Evolutionary conservation across 1,139 yeast genomes (phyloP).

Genomic region (Magnusiomyces ingens): DNA sequence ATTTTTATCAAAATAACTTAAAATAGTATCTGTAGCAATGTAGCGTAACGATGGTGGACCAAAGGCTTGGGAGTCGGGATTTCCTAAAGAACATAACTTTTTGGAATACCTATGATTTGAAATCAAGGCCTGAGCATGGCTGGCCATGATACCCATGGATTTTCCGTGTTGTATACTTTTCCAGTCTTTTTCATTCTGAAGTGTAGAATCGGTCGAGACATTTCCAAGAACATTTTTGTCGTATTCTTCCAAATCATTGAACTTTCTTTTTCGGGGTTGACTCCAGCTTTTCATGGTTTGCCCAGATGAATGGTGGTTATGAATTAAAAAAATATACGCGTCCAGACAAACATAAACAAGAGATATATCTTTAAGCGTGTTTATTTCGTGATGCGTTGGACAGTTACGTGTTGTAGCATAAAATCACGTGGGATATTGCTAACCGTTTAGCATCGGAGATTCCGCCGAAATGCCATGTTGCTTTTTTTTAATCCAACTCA

Average conservation of each 20-base stretch:
- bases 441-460: not conserved
- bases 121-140: not conserved
- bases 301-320: not conserved
- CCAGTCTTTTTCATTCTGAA: not conserved
- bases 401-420: not conserved
- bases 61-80: no score
- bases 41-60: not conserved
- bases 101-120: not conserved
- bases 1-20: not conserved
- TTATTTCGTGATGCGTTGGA: not conserved
- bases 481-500: not conserved
- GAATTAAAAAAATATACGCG: no score
- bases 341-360: no score
- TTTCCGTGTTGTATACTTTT: not conserved
- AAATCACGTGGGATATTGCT: not conserved
- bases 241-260: not conserved
- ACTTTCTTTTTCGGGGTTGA: not conserved
- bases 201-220: not conserved
- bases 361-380: not conserved
- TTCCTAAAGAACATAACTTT: no score
- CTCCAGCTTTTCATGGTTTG: not conserved
- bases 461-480: not conserved
- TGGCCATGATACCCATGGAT: not conserved
- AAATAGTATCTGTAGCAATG: not conserved
- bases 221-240: no score